These are phyloP conservation scores for Clausena lansium DNA, from an alignment of 345 rosid species.

Conservation along the genomic window DNA sequence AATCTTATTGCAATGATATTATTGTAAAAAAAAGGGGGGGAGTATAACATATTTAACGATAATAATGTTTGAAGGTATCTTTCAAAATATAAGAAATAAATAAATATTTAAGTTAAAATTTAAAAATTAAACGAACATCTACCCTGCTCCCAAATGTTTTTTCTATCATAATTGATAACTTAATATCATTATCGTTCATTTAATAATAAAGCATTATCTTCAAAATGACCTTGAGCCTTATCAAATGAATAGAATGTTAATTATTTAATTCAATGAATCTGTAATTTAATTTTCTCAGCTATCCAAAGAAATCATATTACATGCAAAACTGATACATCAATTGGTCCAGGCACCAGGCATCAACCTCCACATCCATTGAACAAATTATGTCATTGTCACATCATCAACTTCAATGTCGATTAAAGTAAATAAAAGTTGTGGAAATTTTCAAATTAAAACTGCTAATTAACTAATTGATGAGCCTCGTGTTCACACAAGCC, in stretches of 20 bases:
- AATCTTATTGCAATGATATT: no score
- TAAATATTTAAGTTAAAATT: no score
- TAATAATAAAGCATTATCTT: not conserved
- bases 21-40: no score
- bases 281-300: not conserved
- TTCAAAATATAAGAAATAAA: no score
- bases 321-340: not conserved
- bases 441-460: not conserved
- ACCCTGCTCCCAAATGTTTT: no score
- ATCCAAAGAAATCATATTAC: not conserved
- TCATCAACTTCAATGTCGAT: not conserved
- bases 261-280: slow-evolving; percentile 12
- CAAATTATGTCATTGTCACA: not conserved
- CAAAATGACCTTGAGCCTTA: not conserved
- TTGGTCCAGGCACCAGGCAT: not conserved
- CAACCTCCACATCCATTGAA: slow-evolving; percentile 5
- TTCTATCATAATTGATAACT: not conserved
- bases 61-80: no score
- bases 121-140: no score
- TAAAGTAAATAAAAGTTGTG: not conserved
- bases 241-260: not conserved
- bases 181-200: not conserved
- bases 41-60: no score
- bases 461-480: not conserved
- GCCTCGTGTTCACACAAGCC: not conserved